Evolutionary conservation across 2,329 filamentous ascomycete genomes (phyloP), one percentile per base, ranked within the genome.

Genomic region (Endocalyx cinctus): DNA sequence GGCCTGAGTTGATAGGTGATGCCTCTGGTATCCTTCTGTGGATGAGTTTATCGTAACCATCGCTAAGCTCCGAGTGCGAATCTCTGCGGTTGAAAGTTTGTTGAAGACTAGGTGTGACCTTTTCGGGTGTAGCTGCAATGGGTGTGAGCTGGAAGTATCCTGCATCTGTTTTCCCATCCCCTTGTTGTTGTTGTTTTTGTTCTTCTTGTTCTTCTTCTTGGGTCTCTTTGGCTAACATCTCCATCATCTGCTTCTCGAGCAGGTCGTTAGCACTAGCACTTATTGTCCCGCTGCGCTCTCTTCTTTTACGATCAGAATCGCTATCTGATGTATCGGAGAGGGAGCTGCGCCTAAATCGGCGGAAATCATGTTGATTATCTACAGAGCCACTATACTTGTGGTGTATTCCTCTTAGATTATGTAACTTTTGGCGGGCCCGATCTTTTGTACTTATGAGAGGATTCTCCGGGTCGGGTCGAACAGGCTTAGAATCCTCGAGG

Each of bases 251-350:
- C 50, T 74, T 77, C 41, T 77, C 72, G 10, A 80, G 56, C 10
- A 79, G 58, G 36, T 77, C 70, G 39, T 68, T 70, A 16, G 63
- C 64, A 27, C 58, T 66, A 43, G 66, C 71, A 29, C 66, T 67
- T 34, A 69, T 62, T 2, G 71, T 77, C 10, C 63, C 67, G 12
- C 56, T 63, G 23, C 67, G 66, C 15, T 48, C 55, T 31, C 62
- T 57, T 42, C 53, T 57, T 30, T 53, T 62, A 17, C 59, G 59
- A 37, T 72, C 69, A 35, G 60, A 67, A 26, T 79, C 76, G 28
- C 67, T 76, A 17, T 74, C 74, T 5, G 80, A 83, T 5, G 71
- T 69, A 33, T 79, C 78, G 0, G 82, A 84, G 8, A 66, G 55
- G 8, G 77, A 79, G 10, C 66, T 66, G 33, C 66, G 68, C 31